Conservation (phyloP, 306 rosid genomes). For the Prunus mira region DNA sequence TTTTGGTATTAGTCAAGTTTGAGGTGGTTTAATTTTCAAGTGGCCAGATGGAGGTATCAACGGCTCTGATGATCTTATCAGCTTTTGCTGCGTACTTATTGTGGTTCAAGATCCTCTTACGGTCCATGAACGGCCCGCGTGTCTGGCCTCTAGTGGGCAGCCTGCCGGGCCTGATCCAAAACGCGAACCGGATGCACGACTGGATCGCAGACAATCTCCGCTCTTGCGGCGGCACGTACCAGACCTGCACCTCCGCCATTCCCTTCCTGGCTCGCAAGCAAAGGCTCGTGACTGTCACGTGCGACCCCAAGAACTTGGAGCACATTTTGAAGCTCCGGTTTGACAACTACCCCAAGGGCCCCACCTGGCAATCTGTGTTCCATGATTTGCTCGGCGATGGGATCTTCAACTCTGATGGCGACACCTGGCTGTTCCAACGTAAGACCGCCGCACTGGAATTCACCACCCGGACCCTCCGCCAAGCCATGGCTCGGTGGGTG, state of each 20-base stretch:
- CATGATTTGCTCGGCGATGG: conserved; percentile 87
- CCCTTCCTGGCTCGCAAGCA: conserved; percentile 72
- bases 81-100: conserved; percentile 52
- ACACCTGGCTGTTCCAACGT: conserved; percentile 88
- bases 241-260: conserved; percentile 63
- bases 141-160: conserved; percentile 91
- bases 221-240: conserved; percentile 82
- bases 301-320: conserved; percentile 83
- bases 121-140: conserved; percentile 72
- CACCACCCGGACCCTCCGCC: conserved; percentile 87
- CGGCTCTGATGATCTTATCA: conserved; percentile 44
- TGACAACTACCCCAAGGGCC: conserved; percentile 92
- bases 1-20: background rate
- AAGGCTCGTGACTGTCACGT: conserved; percentile 83
- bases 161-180: conserved; percentile 65
- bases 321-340: conserved; percentile 78
- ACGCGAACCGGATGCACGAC: conserved; percentile 77
- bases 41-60: conserved; percentile 52
- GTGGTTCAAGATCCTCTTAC: conserved; percentile 54
- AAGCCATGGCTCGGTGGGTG: conserved; percentile 97
- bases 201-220: conserved; percentile 87
- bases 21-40: background rate
- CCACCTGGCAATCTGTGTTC: conserved; percentile 76
- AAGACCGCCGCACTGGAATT: conserved; percentile 90
- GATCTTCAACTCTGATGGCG: conserved; percentile 83